Percentiles rank a stretch among this genome's conserved stretches.
phyloP scores from a whole-genome alignment of 164 flowering plant species.

The Annona squamosa region DNA sequence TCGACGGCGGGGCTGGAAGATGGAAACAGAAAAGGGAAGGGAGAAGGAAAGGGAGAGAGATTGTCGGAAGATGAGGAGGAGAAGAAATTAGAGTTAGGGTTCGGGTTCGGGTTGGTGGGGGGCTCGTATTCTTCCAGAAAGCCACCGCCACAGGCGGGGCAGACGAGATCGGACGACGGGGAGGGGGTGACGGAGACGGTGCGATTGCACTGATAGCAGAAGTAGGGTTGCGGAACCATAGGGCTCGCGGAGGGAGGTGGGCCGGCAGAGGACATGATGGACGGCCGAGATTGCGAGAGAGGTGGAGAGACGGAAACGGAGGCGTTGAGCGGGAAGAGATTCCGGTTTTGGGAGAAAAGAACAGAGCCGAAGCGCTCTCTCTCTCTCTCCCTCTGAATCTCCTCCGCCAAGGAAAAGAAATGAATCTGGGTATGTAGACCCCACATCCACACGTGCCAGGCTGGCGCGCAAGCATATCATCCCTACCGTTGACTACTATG shows the following conservation, averaged over 20 bases:
- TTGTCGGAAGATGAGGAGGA: background rate
- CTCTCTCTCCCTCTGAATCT: background rate
- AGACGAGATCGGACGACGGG: constrained; percentile 41
- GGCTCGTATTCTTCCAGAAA: constrained; percentile 70
- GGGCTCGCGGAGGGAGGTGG: constrained; percentile 9
- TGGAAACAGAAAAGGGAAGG: constrained; percentile 23
- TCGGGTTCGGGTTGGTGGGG: constrained; percentile 27
- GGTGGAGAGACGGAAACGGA: background rate
- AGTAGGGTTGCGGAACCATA: constrained; percentile 29
- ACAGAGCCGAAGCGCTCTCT: no score
- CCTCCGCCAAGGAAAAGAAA: background rate
- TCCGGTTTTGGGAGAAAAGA: no score
- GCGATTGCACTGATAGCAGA: constrained; percentile 67
- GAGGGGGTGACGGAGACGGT: constrained; percentile 35
- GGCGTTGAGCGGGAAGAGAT: no score
- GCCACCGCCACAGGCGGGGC: constrained; percentile 65
- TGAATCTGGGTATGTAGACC: no score
- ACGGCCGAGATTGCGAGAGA: background rate
- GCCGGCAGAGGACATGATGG: constrained; percentile 19
- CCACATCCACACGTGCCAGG: no score
- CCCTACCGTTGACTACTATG: no score
- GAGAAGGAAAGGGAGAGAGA: constrained; percentile 13
- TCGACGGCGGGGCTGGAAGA: constrained; percentile 17
- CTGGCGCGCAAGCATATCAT: no score
- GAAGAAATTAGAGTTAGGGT: constrained; percentile 29